These are phyloP conservation scores for Juglanconis sp. DNA, from an alignment of 2,329 filamentous ascomycete genomes.

Conservation along the genomic window DNA sequence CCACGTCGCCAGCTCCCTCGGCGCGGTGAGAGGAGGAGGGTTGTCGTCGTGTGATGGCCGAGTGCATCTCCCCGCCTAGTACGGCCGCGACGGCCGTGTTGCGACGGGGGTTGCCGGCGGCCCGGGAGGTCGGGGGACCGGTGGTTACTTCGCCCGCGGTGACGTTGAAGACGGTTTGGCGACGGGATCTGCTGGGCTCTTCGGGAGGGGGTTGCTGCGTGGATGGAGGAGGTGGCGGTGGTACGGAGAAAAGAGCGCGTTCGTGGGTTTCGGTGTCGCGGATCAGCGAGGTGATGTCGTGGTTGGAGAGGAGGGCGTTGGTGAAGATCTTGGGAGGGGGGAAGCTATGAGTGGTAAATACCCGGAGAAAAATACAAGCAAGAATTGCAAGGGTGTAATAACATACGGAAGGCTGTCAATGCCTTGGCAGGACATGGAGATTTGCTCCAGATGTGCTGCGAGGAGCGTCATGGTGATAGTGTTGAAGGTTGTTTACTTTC, in stretches of 20 bases:
- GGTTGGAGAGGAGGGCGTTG: constrained; percentile 80
- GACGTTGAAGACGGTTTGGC: constrained; percentile 66
- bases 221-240: constrained; percentile 58
- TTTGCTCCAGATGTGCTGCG: constrained; percentile 71
- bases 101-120: constrained; percentile 53
- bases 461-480: constrained; percentile 61
- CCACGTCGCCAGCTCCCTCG: constrained; percentile 65
- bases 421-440: constrained; percentile 69
- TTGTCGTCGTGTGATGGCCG: constrained; percentile 66
- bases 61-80: constrained; percentile 80
- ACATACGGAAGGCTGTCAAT: constrained; percentile 72
- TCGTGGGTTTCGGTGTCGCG: constrained; percentile 94
- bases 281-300: constrained; percentile 92
- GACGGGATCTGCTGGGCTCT: constrained; percentile 36
- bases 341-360: constrained; percentile 55
- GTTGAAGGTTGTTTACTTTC: constrained; percentile 9
- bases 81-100: constrained; percentile 89
- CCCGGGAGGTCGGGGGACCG: constrained; percentile 43
- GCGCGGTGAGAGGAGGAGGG: constrained; percentile 43
- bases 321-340: constrained; percentile 91
- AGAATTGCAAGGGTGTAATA: too few relatives aligned
- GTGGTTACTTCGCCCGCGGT: constrained; percentile 61
- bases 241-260: constrained; percentile 89
- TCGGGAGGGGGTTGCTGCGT: constrained; percentile 44
- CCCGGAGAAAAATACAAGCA: too few relatives aligned